phyloP scores from a whole-genome alignment of 2,329 filamentous ascomycete species.

The Neonectria hederae region DNA sequence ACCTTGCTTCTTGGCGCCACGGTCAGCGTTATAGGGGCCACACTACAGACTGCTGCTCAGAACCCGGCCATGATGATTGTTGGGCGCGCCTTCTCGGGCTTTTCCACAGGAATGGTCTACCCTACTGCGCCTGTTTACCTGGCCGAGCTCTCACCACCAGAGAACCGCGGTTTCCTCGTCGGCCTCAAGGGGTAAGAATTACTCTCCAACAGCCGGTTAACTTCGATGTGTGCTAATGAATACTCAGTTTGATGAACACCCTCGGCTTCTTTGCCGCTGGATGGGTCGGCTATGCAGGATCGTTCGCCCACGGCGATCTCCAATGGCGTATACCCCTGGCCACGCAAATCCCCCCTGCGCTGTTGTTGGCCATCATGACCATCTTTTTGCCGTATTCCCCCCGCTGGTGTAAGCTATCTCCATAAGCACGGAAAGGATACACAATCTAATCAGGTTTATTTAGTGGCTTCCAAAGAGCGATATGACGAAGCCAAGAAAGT shows the following conservation, averaged over 20 bases:
- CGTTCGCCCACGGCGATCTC: constrained; percentile 43
- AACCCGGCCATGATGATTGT: constrained; percentile 52
- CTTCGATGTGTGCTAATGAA: background rate
- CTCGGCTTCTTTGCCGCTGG: constrained; percentile 31
- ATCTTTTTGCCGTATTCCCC: constrained; percentile 41
- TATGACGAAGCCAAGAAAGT: constrained; percentile 24
- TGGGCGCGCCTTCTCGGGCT: constrained; percentile 54
- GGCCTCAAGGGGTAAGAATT: constrained; percentile 46
- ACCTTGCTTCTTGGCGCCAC: constrained; percentile 13
- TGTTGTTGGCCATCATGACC: constrained; percentile 34
- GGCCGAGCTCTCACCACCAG: constrained; percentile 55
- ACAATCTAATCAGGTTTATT: background rate
- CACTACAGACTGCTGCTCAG: constrained; percentile 52
- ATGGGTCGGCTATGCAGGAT: constrained; percentile 41
- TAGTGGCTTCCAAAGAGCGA: constrained; percentile 21
- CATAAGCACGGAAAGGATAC: background rate
- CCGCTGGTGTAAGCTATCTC: constrained; percentile 34
- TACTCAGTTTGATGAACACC: constrained; percentile 30
- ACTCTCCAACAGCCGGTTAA: rapidly evolving
- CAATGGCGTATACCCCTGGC: constrained; percentile 50
- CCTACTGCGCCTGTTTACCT: constrained; percentile 47
- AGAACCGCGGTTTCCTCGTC: constrained; percentile 54
- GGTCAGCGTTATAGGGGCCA: constrained; percentile 47
- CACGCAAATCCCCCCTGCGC: constrained; percentile 43
- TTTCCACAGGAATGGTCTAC: constrained; percentile 50